Conservation (phyloP, 1,284 basidiomycete genomes). For the Ganoderma leucocontextum region DNA sequence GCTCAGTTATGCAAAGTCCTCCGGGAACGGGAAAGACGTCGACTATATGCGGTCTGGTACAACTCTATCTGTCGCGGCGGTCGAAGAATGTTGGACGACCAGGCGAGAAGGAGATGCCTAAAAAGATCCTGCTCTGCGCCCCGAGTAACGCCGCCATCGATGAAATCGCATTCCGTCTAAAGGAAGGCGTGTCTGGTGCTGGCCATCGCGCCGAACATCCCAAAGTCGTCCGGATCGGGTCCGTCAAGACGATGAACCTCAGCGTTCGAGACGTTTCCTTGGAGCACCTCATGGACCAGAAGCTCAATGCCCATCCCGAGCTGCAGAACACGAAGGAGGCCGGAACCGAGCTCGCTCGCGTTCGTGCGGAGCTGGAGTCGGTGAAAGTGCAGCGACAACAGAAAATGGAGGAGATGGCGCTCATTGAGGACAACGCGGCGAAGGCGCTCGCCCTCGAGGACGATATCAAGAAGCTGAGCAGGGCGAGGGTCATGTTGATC, state of each 20-base stretch:
- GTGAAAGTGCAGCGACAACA: constrained; percentile 68
- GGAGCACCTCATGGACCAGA: constrained; percentile 86
- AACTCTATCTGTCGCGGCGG: constrained; percentile 79
- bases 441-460: constrained; percentile 63
- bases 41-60: constrained; percentile 95
- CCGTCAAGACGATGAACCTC: constrained; percentile 81
- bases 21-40: constrained; percentile 99
- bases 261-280: constrained; percentile 90
- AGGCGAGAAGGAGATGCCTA: constrained; percentile 57
- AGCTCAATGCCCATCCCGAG: constrained; percentile 62
- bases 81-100: constrained; percentile 55
- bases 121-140: constrained; percentile 93
- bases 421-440: constrained; percentile 59
- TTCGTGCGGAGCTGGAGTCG: constrained; percentile 74
- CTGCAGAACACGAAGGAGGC: constrained; percentile 53
- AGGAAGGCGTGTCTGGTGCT: constrained; percentile 75
- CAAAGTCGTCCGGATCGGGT: constrained; percentile 91
- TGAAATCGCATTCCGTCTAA: constrained; percentile 91
- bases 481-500: constrained; percentile 69
- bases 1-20: constrained; percentile 63
- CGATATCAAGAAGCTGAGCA: constrained; percentile 76
- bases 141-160: constrained; percentile 99
- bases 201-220: constrained; percentile 64
- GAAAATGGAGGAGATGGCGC: constrained; percentile 70
- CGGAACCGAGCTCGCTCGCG: constrained; percentile 62